Conservation (phyloP, 768 basidiomycete species). For the Cubamyces lactineus region DNA sequence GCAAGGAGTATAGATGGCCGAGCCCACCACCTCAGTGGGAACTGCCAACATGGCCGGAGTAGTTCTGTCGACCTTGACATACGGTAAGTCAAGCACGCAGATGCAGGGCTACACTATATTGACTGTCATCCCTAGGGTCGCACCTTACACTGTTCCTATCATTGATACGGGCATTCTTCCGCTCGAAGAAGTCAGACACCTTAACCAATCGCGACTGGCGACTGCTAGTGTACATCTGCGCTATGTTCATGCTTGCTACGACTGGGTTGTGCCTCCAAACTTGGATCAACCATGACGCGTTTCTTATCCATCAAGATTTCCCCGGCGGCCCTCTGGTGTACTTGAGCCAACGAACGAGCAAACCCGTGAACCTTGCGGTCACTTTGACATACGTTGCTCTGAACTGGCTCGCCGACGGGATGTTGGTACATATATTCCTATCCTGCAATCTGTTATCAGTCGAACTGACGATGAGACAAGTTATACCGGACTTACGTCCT, state of each 20-base stretch:
- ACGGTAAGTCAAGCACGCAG: constrained; percentile 25
- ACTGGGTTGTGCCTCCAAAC: constrained; percentile 27
- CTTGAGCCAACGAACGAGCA: constrained; percentile 23
- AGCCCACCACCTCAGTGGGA: not conserved
- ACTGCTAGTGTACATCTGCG: constrained; percentile 15
- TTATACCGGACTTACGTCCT: constrained; percentile 24
- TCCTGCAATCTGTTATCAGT: not conserved
- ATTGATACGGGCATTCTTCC: constrained; percentile 3
- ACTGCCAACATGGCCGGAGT: constrained; percentile 30
- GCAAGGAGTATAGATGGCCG: too few species aligned
- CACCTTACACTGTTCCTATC: constrained; percentile 22
- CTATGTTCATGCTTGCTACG: constrained; percentile 29
- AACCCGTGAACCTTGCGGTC: constrained; percentile 26
- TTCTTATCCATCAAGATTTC: constrained; percentile 28
- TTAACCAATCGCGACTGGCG: not conserved
- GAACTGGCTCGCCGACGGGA: constrained; percentile 36
- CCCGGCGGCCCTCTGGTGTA: constrained; percentile 31
- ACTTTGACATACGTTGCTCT: constrained; percentile 33
- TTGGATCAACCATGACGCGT: constrained; percentile 29
- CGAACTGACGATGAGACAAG: constrained; percentile 7
- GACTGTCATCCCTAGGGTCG: constrained; percentile 17
- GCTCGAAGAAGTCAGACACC: not conserved
- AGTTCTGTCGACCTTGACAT: constrained; percentile 30
- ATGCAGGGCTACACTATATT: not conserved
- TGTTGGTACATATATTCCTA: constrained; percentile 28